Conservation (phyloP, 2,329 filamentous ascomycete species). For the Colletotrichum sp. region DNA sequence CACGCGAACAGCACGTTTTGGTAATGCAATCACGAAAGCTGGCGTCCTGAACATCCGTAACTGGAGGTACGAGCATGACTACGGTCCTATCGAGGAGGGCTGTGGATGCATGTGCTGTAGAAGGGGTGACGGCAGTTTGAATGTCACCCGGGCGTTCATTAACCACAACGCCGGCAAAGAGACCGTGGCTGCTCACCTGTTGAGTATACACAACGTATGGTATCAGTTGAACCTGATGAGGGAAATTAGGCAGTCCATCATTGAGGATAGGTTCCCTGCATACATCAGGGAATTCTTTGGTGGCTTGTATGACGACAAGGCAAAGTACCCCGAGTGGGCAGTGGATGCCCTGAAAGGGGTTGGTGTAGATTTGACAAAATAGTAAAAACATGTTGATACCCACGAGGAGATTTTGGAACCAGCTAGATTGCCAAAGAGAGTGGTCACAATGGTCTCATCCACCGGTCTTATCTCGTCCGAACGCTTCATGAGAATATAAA, state of each 20-base stretch:
- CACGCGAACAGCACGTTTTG: constrained; percentile 92
- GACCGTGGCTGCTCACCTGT: constrained; percentile 82
- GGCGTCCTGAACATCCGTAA: constrained; percentile 89
- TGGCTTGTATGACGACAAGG: constrained; percentile 67
- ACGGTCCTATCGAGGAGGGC: constrained; percentile 80
- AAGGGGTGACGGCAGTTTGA: constrained; percentile 71
- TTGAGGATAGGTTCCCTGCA: constrained; percentile 79
- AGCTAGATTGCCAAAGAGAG: neutral
- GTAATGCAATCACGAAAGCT: constrained; percentile 83
- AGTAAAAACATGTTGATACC: constrained; percentile 19
- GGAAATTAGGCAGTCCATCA: constrained; percentile 74
- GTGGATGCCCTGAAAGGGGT: constrained; percentile 79
- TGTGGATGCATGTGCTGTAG: constrained; percentile 84
- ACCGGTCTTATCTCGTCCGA: too few species aligned
- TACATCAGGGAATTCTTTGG: constrained; percentile 83
- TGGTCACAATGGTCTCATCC: too few species aligned
- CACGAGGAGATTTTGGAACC: neutral
- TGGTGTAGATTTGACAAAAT: constrained; percentile 73
- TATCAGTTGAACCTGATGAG: constrained; percentile 89
- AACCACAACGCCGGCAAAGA: constrained; percentile 94
- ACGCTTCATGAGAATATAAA: neutral
- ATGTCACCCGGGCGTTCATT: constrained; percentile 86
- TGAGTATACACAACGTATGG: constrained; percentile 96
- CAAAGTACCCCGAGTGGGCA: constrained; percentile 82
- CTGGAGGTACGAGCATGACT: constrained; percentile 77